Conservation (phyloP, 164 flowering plant species). For the Cinnamomum micranthum region DNA sequence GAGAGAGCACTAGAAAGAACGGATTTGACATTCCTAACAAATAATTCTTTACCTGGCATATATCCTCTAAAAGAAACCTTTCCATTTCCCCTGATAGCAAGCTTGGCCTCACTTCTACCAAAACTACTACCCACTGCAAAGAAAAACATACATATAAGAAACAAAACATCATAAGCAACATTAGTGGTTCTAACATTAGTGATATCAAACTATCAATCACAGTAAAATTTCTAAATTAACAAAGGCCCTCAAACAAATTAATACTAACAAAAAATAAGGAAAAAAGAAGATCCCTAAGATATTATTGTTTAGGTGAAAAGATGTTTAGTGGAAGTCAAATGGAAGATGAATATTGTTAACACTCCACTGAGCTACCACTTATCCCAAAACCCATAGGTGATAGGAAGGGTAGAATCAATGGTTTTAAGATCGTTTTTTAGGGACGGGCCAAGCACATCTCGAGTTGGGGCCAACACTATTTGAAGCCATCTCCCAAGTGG, state of each 20-base stretch:
- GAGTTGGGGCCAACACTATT: too few relatives aligned
- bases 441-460: too few relatives aligned
- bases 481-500: too few relatives aligned
- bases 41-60: constrained; percentile 43
- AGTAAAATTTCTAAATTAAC: not conserved
- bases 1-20: not conserved
- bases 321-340: too few relatives aligned
- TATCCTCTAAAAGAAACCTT: constrained; percentile 65
- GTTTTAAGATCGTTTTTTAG: too few relatives aligned
- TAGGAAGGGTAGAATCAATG: too few relatives aligned
- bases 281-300: not conserved
- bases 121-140: constrained; percentile 61
- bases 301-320: not conserved
- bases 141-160: not conserved
- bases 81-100: constrained; percentile 76
- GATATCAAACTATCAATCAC: not conserved
- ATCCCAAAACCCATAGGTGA: too few relatives aligned
- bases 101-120: constrained; percentile 74
- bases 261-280: not conserved
- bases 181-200: not conserved
- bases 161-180: not conserved
- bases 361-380: too few relatives aligned
- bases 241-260: not conserved
- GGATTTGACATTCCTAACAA: too few relatives aligned
- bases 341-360: too few relatives aligned